Base-by-base conservation (phyloP, 2,329 filamentous ascomycete genomes). In the Sporothrix humicola region DNA sequence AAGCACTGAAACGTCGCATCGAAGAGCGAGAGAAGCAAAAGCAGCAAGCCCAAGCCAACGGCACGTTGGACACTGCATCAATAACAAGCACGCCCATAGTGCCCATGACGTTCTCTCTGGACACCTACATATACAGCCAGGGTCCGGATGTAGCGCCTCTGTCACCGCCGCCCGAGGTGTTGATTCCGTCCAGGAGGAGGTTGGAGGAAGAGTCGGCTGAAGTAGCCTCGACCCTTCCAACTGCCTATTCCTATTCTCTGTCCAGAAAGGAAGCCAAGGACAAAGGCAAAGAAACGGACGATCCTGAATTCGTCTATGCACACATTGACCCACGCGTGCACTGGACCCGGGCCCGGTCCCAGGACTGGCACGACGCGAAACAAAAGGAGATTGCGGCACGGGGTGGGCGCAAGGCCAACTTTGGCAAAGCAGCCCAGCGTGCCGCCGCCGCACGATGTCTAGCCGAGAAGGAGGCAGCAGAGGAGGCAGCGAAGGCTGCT, bases 251-350 rank as follows among this genome's bases (percentile, higher is more conserved):
- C 46, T 72, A 42, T 20, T 44, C 69, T 54, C 7, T 26, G 13
- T 70, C 31, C 8, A 37, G 26, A 9, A 42, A 26, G 17, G 20
- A 13, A 3, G 7, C 58, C 12, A n/a, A 37, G 31, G 31, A 3
- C 31, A 31, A 66, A 26, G 42, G 42, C 61, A 37, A 37, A 37
- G 31, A 37, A 37, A 37, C 31, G 31, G 31, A 37, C 7, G 31
- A 37, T 6, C 10, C 46, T 9, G 23, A 20, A 12, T 66, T 13
- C 8, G 26, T 75, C 23, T 89, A 83, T 75, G 79, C 82, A 0
- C 80, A 83, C 66, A 81, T 88, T 2, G 85, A 90, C 77, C 88
- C 87, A 0, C 83, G 84, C 1, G 82, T 85, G 1, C 85, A 87
- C 70, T 85, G 83, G 79, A 82, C 82, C 0, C 82, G 84, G 61